A percentile compares a stretch with the other conserved stretches of the same genome.
Evolutionary conservation across 2,329 filamentous ascomycete genomes (phyloP).

Genomic region (Aspergillus neoniger): DNA sequence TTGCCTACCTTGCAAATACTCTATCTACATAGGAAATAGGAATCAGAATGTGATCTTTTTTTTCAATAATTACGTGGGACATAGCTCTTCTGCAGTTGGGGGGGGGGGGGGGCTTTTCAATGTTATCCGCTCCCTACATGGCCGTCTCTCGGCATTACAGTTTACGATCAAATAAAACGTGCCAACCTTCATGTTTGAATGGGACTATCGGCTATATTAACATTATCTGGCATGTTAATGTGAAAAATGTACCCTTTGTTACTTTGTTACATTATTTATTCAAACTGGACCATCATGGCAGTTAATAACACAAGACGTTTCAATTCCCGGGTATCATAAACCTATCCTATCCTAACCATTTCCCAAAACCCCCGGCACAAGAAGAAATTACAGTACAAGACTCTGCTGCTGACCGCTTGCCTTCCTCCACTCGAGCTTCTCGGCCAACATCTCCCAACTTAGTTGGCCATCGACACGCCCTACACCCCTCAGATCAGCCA

Average conservation of each 20-base stretch:
- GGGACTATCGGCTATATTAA: no score
- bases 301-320: neutral
- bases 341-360: neutral
- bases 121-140: no score
- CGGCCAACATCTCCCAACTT: conserved; percentile 79
- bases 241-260: no score
- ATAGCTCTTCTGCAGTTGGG: no score
- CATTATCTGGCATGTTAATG: no score
- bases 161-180: no score
- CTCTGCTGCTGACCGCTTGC: conserved; percentile 5
- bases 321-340: neutral
- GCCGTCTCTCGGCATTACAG: no score
- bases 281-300: neutral
- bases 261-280: no score
- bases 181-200: no score
- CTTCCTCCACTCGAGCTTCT: conserved; percentile 66
- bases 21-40: neutral
- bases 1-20: neutral
- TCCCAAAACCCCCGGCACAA: neutral
- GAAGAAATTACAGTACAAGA: neutral
- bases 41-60: conserved; percentile 5
- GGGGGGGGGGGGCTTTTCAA: no score
- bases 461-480: conserved; percentile 71
- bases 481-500: conserved; percentile 71
- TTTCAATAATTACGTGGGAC: neutral